A percentile compares a stretch with the other conserved stretches of the same genome.
Conservation (phyloP, 1,139 yeast genomes). For the Nematodospora anomalae region DNA sequence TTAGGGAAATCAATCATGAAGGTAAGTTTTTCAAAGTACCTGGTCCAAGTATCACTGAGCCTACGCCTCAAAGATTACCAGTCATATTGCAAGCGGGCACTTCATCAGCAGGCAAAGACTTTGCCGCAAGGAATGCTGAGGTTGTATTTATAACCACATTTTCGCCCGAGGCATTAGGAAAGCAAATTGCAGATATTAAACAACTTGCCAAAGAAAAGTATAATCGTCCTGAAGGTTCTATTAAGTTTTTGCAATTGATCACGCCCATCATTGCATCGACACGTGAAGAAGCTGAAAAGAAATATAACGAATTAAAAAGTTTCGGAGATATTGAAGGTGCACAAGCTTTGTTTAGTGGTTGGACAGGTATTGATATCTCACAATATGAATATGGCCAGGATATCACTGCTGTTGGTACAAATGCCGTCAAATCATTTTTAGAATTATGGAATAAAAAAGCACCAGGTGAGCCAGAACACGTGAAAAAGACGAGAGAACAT, state of each 20-base stretch:
- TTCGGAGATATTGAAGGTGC: constrained; percentile 43
- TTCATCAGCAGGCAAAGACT: constrained; percentile 40
- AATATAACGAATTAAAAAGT: constrained; percentile 27
- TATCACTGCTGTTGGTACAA: constrained; percentile 26
- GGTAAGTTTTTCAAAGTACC: constrained; percentile 44
- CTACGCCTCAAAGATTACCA: constrained; percentile 47
- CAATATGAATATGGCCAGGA: constrained; percentile 31
- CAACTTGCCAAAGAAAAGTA: constrained; percentile 29
- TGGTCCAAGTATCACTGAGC: constrained; percentile 46
- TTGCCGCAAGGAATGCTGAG: constrained; percentile 50
- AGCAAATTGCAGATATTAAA: constrained; percentile 29
- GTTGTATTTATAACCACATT: constrained; percentile 37
- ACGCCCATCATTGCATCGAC: constrained; percentile 37
- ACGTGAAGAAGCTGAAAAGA: constrained; percentile 34
- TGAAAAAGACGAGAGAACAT: constrained; percentile 27
- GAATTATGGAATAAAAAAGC: constrained; percentile 31
- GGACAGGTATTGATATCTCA: constrained; percentile 38
- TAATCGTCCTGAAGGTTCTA: constrained; percentile 34
- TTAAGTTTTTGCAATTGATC: constrained; percentile 34
- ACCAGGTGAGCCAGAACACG: constrained; percentile 26
- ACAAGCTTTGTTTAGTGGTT: constrained; percentile 38
- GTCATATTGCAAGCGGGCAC: constrained; percentile 51
- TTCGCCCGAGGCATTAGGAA: constrained; percentile 29
- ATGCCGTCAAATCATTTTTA: constrained; percentile 31
- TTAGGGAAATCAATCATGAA: constrained; percentile 40